A percentile compares a stretch with the other conserved stretches of the same genome.
Conservation (phyloP, 768 basidiomycete genomes). For the Lactarius sanguifluus region DNA sequence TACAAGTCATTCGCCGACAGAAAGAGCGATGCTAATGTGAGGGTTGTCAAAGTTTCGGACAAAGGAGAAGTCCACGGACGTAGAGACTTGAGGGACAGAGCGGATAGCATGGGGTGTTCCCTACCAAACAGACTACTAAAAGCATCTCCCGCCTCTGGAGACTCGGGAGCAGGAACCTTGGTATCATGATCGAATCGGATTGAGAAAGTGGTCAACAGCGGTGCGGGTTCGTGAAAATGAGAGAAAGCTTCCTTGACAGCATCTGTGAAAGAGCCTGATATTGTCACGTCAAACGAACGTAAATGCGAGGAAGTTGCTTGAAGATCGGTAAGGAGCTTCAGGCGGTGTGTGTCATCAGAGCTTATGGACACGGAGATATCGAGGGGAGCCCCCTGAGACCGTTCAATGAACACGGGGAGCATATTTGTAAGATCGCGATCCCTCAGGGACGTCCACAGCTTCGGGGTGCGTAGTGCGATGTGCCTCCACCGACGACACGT, state of each 20-base stretch:
- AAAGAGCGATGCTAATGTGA: conserved; percentile 14
- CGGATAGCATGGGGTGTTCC: background rate
- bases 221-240: conserved; percentile 7
- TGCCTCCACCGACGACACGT: conserved; percentile 16
- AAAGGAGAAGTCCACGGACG: conserved; percentile 13
- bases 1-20: conserved; percentile 19
- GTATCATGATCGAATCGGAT: conserved; percentile 15
- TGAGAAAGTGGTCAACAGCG: conserved; percentile 2
- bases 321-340: conserved; percentile 16
- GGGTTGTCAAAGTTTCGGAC: conserved; percentile 11
- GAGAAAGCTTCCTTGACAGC: background rate
- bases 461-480: conserved; percentile 7
- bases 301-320: conserved; percentile 12
- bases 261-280: conserved; percentile 13
- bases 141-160: background rate
- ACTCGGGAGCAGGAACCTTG: background rate
- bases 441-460: conserved; percentile 9
- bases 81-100: conserved; percentile 10
- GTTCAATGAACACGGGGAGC: conserved; percentile 10
- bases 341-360: background rate
- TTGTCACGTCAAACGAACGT: conserved; percentile 12
- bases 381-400: conserved; percentile 7
- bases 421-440: conserved; percentile 8
- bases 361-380: conserved; percentile 3
- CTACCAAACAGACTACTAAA: conserved; percentile 9